Conservation (phyloP, 2,329 filamentous ascomycete genomes). For the Pestalotiopsis fici region DNA sequence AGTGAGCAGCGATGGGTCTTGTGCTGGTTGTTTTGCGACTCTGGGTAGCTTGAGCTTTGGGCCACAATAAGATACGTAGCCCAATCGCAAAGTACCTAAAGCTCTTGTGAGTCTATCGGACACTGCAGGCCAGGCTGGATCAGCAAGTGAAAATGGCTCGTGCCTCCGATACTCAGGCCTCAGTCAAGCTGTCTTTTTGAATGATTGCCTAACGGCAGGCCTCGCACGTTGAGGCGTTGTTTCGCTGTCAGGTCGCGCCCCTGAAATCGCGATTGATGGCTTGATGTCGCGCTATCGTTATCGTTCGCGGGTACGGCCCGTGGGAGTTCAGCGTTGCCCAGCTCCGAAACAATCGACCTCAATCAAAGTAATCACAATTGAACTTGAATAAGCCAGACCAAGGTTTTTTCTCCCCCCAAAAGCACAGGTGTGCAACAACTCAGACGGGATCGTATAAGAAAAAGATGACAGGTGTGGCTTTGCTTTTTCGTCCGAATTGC, state of each 20-base stretch:
- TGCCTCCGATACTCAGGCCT: background rate
- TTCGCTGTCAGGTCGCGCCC: background rate
- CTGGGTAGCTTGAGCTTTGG: background rate
- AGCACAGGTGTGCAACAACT: background rate
- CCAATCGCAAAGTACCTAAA: background rate
- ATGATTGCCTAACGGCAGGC: background rate
- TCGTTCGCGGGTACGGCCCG: background rate
- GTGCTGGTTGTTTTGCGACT: background rate
- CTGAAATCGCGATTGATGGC: background rate
- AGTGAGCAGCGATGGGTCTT: background rate
- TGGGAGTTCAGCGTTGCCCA: background rate
- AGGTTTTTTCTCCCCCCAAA: too few species aligned
- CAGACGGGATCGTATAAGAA: background rate
- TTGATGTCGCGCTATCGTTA: background rate
- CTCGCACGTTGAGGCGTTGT: background rate
- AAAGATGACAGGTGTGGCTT: conserved; percentile 2
- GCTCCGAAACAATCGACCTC: background rate
- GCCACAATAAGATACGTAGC: background rate
- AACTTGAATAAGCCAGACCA: too few species aligned
- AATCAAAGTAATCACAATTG: too few species aligned
- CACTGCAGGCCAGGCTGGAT: background rate
- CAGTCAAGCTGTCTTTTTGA: background rate
- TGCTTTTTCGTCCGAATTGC: background rate
- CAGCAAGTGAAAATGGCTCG: background rate
- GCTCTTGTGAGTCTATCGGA: background rate